Base-by-base conservation (phyloP, 2,329 filamentous ascomycete species). In the Myriosclerotinia scirpicola region DNA sequence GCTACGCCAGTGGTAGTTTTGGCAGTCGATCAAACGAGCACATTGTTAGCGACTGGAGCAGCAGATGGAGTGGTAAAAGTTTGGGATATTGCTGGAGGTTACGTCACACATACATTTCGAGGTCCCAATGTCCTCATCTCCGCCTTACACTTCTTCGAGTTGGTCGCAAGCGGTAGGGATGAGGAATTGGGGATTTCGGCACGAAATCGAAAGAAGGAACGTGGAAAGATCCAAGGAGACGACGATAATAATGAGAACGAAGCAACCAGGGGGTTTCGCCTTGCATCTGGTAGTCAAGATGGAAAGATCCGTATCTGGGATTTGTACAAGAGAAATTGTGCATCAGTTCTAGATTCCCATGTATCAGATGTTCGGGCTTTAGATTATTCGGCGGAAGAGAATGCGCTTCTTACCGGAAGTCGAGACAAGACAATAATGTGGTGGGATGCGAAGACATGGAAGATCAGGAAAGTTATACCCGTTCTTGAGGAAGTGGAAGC, bases 11-110 rank as follows among this genome's bases (percentile, higher is more conserved):
- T 98, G 1, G 89, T 97, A 1, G 92, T 94, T 11, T 83, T 94
- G 17, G 88, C 92, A 1, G 87, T 95, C 69, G 95, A 99, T 77
- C 84, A 87, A 64, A 97, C 93, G 1, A 90, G 93, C 74, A 96
- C 94, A 2, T 82, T 99, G 15, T 83, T 99, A 54, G 95, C 93
- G 20, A 98, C 94, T 20, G 95, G 96, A 69, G 92, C 91, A 59
- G 93, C 95, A 4, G 95, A 99, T 76, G 95, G 95, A 34, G 87
- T 90, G 0, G 91, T 98, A 73, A 99, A 99, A 78, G 89, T 99
- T 63, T 99, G 94, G 94, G 95, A 99, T 79, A 92, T 99, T 68
- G 83, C 84, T 60, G 92, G 89, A 54, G 95, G 95, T 30, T 98
- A 91, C 78, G 88, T 93, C 42, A 99, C 96, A 38, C 95, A 99